Base-by-base conservation (phyloP, 345 rosid species). In the Mallotus nudiflorus region DNA sequence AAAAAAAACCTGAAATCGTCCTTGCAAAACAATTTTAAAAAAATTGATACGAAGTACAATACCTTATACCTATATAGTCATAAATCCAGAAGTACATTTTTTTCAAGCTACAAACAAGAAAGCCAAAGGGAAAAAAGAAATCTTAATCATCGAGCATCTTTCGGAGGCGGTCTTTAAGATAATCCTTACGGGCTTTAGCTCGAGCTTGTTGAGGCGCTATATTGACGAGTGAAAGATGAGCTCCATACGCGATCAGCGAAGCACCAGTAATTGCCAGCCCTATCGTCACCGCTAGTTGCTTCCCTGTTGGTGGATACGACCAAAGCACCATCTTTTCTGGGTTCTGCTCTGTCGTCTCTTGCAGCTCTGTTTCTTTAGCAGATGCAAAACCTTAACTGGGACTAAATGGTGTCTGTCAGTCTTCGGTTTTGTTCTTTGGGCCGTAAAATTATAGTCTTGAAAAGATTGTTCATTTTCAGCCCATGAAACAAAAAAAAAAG, bases 171-270 rank as follows among this genome's bases (percentile, higher is more conserved):
- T 79, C 81, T 71, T 80, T 90, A 62, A 92, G 71, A 68, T 65
- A 87, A 46, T 84, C 85, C 49, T 70, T 82, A 13, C 92, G 94
- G 63, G 91, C 93, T 76, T 87, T 81, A 67, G 75, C 75, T 24
- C 91, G 89, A 70, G 82, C 90, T 84, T 92, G 90, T 71, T 87
- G 92, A n/a, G 96, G 90, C 50, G 75, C 87, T 24, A 90, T 44
- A 52, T 92, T 90, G 49, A 55, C 86, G 27, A 82, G 74, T 9
- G 96, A 88, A 9, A 84, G 84, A 77, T 88, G 80, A 49, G 92
- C 88, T 42, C 96, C 94, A 55, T 62, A 83, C 37, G 80, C 68
- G 20, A 80, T 75, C 16, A 90, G 76, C 28, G 89, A 74, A 55
- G 73, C 82, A 0, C 94, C 92, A 19, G 81, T 67, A 75, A 83